Base-by-base conservation (phyloP, 148 eudicot genomes). In the Linanthus parryae region DNA sequence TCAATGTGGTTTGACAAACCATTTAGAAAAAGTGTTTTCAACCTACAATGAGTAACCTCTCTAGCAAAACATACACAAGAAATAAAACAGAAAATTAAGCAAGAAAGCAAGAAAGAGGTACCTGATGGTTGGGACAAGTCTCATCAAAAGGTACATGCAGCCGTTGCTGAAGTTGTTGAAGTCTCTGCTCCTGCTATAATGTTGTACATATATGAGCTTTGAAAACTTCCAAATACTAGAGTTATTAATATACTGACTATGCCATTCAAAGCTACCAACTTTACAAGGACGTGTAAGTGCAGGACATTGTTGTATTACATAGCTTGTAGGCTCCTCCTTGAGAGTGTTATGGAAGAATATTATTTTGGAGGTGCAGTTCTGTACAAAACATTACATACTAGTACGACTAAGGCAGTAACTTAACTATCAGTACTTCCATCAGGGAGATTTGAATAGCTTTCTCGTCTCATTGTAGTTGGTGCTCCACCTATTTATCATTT, bases 71-170 rank as follows among this genome's bases (percentile, higher is more conserved):
- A n/a, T 31, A 11, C 21, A 9, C 26, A 43, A 9, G 42, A 47
- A n/a, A 15, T 27, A 48, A 42, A 25, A 9, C 33, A 16, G 7
- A 22, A 54, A 30, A 53, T 23, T 34, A 36, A 27, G n/a, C 22
- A 21, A 56, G 24, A 45, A 42, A 24, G 37, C 57, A 26, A 39
- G n/a, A 27, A 42, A 23, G 16, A 53, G 40, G 28, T 77, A 92
- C 98, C 62, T 84, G 98, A 75, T 92, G 98, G 37, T 77, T 94
- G 31, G 69, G 67, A 35, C 73, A 57, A 55, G 66, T 67, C 59
- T 81, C 88, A 44, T 87, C 90, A 52, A 79, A 92, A 39, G 94
- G 77, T 53, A 82, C 52, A 2, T 73, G 61, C 15, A 78, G 51
- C 39, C 96, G 66, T 24, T 79, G 72, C 66, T 68, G 76, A 37